These are phyloP conservation scores for Quercus lobata DNA, from an alignment of 331 rosid genomes.

Conservation along the genomic window DNA sequence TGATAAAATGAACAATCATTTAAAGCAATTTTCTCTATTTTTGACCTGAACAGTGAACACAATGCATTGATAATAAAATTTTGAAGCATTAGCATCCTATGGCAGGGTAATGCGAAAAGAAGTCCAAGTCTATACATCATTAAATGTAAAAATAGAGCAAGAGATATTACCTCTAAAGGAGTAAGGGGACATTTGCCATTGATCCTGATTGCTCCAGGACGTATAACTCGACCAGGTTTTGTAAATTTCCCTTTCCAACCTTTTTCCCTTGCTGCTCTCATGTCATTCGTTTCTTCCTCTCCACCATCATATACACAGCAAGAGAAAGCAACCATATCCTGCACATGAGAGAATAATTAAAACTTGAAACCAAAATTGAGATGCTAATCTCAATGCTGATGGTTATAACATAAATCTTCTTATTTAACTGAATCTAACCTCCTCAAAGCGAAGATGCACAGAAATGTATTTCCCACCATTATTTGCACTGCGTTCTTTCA, in stretches of 20 bases:
- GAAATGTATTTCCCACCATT: conserved; percentile 90
- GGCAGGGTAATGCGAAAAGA: background rate
- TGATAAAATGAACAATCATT: background rate
- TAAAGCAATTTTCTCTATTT: background rate
- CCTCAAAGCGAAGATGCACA: conserved; percentile 98
- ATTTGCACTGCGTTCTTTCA: conserved; percentile 75
- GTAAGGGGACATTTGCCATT: conserved; percentile 97
- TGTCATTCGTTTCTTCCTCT: conserved; percentile 65
- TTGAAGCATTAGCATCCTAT: background rate
- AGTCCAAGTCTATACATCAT: background rate
- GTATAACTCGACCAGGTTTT: conserved; percentile 91
- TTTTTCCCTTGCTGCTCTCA: conserved; percentile 94
- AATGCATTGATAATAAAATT: background rate
- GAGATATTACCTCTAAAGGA: conserved; percentile 73
- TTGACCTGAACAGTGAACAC: background rate
- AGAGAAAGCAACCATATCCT: conserved; percentile 99
- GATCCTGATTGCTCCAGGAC: conserved; percentile 94
- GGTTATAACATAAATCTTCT: background rate
- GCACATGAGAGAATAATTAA: conserved; percentile 23
- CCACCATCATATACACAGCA: conserved; percentile 97
- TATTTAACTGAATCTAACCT: conserved; percentile 44
- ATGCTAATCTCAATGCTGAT: conserved; percentile 11
- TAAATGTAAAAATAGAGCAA: background rate
- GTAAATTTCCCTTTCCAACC: conserved; percentile 99
- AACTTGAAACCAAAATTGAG: conserved; percentile 16